Conservation (phyloP, 805 yeast genomes). For the Nakazawaea ishiwadae region DNA sequence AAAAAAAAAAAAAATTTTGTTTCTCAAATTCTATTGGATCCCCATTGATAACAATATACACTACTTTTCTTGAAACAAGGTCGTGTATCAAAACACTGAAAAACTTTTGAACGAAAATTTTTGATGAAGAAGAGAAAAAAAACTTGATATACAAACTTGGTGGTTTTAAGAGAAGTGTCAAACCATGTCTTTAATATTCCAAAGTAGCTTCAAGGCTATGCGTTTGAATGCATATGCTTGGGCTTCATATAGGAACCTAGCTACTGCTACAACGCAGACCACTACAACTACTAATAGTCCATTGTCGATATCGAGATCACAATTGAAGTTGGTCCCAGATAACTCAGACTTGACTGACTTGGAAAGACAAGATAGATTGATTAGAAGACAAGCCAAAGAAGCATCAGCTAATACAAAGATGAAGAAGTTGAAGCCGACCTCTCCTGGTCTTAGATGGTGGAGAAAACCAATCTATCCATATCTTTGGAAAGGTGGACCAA, state of each 20-base stretch:
- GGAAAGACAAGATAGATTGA: slow-evolving; percentile 72
- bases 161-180: slow-evolving; percentile 17
- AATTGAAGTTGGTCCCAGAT: slow-evolving; percentile 36
- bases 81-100: no score
- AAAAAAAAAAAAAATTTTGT: no score
- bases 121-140: background rate
- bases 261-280: background rate
- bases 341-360: slow-evolving; percentile 57
- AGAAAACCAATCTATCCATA: slow-evolving; percentile 84
- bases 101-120: background rate
- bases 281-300: slow-evolving; percentile 12
- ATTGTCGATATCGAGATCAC: slow-evolving; percentile 28
- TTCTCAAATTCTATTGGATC: background rate
- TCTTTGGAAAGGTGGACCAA: slow-evolving; percentile 81
- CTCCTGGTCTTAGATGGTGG: slow-evolving; percentile 88
- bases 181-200: background rate
- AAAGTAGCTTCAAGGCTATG: slow-evolving; percentile 24
- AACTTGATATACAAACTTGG: slow-evolving; percentile 22
- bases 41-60: background rate
- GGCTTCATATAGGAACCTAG: slow-evolving; percentile 2
- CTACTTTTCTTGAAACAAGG: no score
- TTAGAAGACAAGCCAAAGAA: slow-evolving; percentile 67
- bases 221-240: background rate
- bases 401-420: slow-evolving; percentile 66
- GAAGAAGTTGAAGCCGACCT: slow-evolving; percentile 72